A percentile compares a stretch with the other conserved stretches of the same genome.
Evolutionary conservation across 257 asterid species (phyloP).

Genomic region (Vinca minor): DNA sequence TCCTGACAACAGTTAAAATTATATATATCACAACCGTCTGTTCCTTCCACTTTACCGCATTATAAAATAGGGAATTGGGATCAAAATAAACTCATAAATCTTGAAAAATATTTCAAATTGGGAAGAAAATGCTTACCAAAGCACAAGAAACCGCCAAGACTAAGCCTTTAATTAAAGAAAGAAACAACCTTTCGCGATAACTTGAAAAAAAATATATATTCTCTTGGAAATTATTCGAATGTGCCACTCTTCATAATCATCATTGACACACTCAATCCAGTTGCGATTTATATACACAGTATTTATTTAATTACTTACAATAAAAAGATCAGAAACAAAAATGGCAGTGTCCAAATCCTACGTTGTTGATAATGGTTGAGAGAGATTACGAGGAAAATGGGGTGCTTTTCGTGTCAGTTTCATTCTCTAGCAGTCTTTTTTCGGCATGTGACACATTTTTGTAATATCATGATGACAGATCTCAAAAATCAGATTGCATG

Average conservation of each 20-base stretch:
- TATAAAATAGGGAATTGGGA: neutral
- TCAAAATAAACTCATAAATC: conserved; percentile 33
- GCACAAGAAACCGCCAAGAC: conserved; percentile 47
- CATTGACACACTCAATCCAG: neutral
- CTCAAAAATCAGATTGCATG: too few relatives aligned
- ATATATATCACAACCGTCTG: neutral
- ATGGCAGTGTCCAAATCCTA: neutral
- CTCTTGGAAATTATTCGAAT: conserved; percentile 51
- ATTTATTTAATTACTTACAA: neutral
- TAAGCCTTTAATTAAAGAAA: conserved; percentile 5
- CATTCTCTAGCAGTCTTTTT: too few relatives aligned
- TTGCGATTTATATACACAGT: neutral
- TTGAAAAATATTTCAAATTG: conserved; percentile 20
- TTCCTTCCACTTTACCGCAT: neutral
- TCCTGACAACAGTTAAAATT: conserved; percentile 23
- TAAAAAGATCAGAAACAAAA: neutral
- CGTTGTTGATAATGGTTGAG: too few relatives aligned
- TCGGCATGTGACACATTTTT: too few relatives aligned
- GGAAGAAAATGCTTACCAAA: conserved; percentile 31
- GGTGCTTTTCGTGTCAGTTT: too few relatives aligned
- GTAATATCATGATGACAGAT: too few relatives aligned
- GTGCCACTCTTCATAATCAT: conserved; percentile 24
- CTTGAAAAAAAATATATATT: conserved; percentile 56
- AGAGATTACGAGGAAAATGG: too few relatives aligned
- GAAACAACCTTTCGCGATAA: conserved; percentile 14